Evolutionary conservation across 768 basidiomycete species (phyloP).

Genomic region (Epithele typhae): DNA sequence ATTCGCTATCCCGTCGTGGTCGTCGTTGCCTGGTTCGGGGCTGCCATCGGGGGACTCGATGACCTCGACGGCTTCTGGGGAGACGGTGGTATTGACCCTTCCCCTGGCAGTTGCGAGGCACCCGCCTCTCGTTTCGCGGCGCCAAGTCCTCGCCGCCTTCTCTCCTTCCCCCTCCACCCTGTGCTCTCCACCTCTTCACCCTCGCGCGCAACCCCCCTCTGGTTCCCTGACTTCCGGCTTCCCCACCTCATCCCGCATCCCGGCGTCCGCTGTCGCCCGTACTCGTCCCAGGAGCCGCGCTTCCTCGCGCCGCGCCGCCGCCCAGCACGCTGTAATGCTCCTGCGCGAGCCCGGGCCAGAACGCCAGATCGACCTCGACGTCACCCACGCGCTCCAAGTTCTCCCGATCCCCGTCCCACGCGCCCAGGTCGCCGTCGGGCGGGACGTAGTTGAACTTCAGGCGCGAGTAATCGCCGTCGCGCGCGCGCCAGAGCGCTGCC

Average conservation of each 20-base stretch:
- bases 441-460: slow-evolving; percentile 30
- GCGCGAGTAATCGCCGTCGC: slow-evolving; percentile 25
- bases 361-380: slow-evolving; percentile 21
- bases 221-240: slow-evolving; percentile 14
- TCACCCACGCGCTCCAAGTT: slow-evolving; percentile 24
- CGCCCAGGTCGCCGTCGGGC: slow-evolving; percentile 24
- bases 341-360: slow-evolving; percentile 26
- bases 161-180: slow-evolving; percentile 11
- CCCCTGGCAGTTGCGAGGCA: too few species aligned
- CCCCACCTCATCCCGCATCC: slow-evolving; percentile 20
- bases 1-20: slow-evolving; percentile 20
- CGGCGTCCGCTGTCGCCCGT: slow-evolving; percentile 19
- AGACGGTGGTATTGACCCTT: slow-evolving; percentile 17
- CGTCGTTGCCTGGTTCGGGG: slow-evolving; percentile 14
- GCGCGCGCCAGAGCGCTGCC: slow-evolving; percentile 35
- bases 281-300: slow-evolving; percentile 26
- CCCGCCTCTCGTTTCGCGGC: too few species aligned
- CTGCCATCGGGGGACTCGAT: slow-evolving; percentile 15
- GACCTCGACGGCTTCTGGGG: slow-evolving; percentile 10
- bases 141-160: too few species aligned
- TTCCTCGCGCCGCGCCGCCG: slow-evolving; percentile 19
- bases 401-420: slow-evolving; percentile 25
- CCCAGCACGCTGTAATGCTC: slow-evolving; percentile 21
- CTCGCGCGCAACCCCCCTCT: slow-evolving; percentile 5
- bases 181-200: neutral